These are phyloP conservation scores for Naganishia onofrii DNA, from an alignment of 768 basidiomycete species.

Conservation along the genomic window DNA sequence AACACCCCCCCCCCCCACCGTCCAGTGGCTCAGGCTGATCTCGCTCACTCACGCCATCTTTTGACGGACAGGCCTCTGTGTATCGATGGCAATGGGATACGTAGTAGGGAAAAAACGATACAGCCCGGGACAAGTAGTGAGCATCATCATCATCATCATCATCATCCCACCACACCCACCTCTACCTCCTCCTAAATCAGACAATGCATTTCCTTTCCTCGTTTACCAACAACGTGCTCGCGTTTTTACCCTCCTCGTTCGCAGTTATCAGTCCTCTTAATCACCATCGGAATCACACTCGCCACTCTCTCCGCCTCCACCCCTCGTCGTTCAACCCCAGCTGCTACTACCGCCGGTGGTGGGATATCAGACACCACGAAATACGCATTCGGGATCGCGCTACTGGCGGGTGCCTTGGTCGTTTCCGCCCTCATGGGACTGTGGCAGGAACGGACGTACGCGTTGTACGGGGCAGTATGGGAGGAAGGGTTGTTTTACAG, in stretches of 20 bases:
- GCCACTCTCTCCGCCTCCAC: constrained; percentile 64
- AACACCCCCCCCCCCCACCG: too few relatives aligned
- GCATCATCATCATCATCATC: too few relatives aligned
- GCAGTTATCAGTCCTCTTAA: constrained; percentile 65
- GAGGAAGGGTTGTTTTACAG: constrained; percentile 81
- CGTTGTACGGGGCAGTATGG: constrained; percentile 71
- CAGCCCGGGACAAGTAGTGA: constrained; percentile 58
- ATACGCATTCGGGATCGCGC: constrained; percentile 66
- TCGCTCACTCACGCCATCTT: too few relatives aligned
- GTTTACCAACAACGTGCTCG: too few relatives aligned
- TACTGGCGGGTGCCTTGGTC: constrained; percentile 67
- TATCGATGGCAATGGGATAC: constrained; percentile 73
- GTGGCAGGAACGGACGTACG: constrained; percentile 74
- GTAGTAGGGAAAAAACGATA: constrained; percentile 64
- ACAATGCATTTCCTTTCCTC: too few relatives aligned
- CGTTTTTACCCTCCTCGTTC: background rate
- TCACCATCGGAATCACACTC: constrained; percentile 68
- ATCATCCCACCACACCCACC: too few relatives aligned
- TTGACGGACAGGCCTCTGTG: constrained; percentile 70
- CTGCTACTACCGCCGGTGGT: background rate
- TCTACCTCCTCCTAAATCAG: too few relatives aligned
- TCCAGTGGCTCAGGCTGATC: too few relatives aligned
- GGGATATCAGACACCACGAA: constrained; percentile 35
- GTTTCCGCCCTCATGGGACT: constrained; percentile 68
- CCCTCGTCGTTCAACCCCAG: constrained; percentile 28